Evolutionary conservation across 2,329 filamentous ascomycete species (phyloP).

Genomic region (Phaeosphaeriaceae sp.): DNA sequence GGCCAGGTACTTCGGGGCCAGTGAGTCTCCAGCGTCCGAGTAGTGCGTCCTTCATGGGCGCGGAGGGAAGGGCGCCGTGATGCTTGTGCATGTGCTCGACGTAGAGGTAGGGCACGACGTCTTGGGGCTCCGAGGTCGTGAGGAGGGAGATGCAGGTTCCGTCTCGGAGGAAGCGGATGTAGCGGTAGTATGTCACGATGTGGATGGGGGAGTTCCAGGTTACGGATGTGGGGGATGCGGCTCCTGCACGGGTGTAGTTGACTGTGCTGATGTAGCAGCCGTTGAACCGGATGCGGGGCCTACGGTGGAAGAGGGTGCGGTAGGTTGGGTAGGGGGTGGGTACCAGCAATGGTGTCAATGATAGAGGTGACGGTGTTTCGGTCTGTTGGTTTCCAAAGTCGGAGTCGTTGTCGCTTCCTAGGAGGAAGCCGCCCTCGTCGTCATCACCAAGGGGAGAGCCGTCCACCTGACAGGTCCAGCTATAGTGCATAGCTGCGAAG

Average conservation of each 20-base stretch:
- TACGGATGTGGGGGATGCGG: conserved; percentile 71
- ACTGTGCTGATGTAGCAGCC: conserved; percentile 96
- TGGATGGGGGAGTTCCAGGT: conserved; percentile 85
- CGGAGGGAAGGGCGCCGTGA: conserved; percentile 53
- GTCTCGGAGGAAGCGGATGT: conserved; percentile 92
- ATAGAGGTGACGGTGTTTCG: conserved; percentile 4
- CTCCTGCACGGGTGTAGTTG: conserved; percentile 89
- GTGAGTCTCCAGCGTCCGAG: conserved; percentile 72
- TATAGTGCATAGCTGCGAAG: conserved; percentile 83
- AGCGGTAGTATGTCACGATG: conserved; percentile 97
- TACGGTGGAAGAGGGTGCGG: conserved; percentile 77
- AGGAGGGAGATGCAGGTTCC: conserved; percentile 83
- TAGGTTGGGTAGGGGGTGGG: conserved; percentile 51
- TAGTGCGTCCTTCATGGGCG: conserved; percentile 73
- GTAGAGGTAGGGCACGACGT: conserved; percentile 85
- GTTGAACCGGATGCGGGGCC: conserved; percentile 90
- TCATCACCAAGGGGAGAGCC: conserved; percentile 55
- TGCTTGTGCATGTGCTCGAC: conserved; percentile 68
- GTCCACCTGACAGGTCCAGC: conserved; percentile 70
- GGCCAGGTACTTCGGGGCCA: conserved; percentile 50
- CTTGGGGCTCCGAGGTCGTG: conserved; percentile 80
- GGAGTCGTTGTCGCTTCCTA: conserved; percentile 31
- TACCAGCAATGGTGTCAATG: conserved; percentile 43
- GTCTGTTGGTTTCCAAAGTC: conserved; percentile 16
- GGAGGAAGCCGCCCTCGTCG: conserved; percentile 39